Percentiles rank a stretch among this genome's conserved stretches.
Conservation (phyloP, 441 rosid species). For the Croton laevigatus region DNA sequence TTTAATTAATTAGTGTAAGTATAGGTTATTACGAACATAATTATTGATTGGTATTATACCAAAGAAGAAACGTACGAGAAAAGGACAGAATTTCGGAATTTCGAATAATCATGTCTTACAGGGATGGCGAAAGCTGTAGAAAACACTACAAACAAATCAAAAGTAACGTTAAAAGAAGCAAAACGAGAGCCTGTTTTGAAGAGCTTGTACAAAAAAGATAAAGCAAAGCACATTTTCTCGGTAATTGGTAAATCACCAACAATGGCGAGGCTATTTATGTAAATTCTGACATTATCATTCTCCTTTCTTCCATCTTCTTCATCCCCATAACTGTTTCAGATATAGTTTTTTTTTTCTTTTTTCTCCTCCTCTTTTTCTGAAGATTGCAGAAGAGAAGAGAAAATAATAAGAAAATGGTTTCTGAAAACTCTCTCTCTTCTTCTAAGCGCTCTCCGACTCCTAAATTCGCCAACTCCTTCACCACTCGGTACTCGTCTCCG, state of each 20-base stretch:
- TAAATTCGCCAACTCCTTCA: slow-evolving; percentile 39
- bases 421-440: slow-evolving; percentile 38
- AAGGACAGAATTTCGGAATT: background rate
- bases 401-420: slow-evolving; percentile 27
- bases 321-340: background rate
- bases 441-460: slow-evolving; percentile 47
- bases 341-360: background rate
- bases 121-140: background rate
- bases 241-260: slow-evolving; percentile 7
- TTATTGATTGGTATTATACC: background rate
- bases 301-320: slow-evolving; percentile 11
- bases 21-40: background rate
- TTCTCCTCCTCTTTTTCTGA: background rate
- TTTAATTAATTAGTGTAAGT: no score
- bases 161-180: slow-evolving; percentile 7
- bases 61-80: background rate
- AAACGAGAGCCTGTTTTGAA: no score
- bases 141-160: background rate
- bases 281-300: background rate
- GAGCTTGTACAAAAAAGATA: background rate
- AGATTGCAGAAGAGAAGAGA: background rate
- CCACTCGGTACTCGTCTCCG: slow-evolving; percentile 46
- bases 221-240: background rate
- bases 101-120: background rate
- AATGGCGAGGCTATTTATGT: slow-evolving; percentile 11